These are phyloP conservation scores for Paraurostyla sp. DNA, from an alignment of 73 alveolate species.

Conservation along the genomic window DNA sequence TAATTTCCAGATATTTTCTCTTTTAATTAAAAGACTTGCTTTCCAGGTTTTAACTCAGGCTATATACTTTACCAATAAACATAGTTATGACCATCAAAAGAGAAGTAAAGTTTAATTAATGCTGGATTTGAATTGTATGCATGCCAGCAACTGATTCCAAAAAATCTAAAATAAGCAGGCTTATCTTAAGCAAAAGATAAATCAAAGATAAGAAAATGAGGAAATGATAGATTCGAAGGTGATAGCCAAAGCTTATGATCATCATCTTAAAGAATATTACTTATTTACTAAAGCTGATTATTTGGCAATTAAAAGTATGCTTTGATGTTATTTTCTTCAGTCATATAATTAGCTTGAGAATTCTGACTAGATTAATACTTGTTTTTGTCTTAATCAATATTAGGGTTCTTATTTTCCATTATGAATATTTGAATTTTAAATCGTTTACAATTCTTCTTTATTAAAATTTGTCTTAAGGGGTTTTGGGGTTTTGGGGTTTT, in stretches of 20 bases:
- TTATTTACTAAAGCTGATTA: not conserved
- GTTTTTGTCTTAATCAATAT: too few species aligned
- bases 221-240: not conserved
- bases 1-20: not conserved
- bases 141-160: conserved; percentile 42
- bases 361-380: too few species aligned
- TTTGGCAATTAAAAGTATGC: not conserved
- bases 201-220: not conserved
- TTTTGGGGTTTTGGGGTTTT: too few species aligned
- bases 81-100: not conserved
- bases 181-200: not conserved
- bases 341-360: too few species aligned
- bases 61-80: conserved; percentile 3
- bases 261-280: not conserved
- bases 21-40: not conserved
- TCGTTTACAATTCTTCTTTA: too few species aligned
- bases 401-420: too few species aligned
- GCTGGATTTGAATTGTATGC: conserved; percentile 25
- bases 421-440: too few species aligned
- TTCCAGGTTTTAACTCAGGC: conserved; percentile 7
- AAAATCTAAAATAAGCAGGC: not conserved
- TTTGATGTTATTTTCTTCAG: not conserved
- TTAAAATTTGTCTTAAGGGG: too few species aligned
- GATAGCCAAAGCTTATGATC: conserved; percentile 28
- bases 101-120: not conserved